A percentile compares a stretch with the other conserved stretches of the same genome.
These are phyloP conservation scores for Tuctoria greenei DNA, from an alignment of 176 grass and related monocot species.

Conservation along the genomic window DNA sequence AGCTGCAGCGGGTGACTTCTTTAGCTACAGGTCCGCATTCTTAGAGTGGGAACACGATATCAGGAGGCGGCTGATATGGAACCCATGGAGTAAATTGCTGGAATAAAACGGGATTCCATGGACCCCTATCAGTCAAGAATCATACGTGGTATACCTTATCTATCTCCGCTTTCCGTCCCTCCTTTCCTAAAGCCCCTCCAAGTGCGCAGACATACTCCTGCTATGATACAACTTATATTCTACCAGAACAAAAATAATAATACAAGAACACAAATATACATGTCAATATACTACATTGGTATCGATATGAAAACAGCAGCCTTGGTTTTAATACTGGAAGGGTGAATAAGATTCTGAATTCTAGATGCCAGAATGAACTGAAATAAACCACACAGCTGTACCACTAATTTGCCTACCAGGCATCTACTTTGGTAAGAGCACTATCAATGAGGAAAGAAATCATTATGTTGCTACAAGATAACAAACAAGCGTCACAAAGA, in stretches of 20 bases:
- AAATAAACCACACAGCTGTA: slow-evolving; percentile 65
- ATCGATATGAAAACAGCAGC: slow-evolving; percentile 32
- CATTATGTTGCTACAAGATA: slow-evolving; percentile 29
- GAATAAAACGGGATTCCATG: slow-evolving; percentile 41
- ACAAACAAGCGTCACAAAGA: slow-evolving; percentile 38
- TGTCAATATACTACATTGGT: slow-evolving; percentile 26
- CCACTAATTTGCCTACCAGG: slow-evolving; percentile 46
- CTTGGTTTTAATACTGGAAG: slow-evolving; percentile 22
- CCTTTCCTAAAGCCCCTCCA: slow-evolving; percentile 41
- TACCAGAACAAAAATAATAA: slow-evolving; percentile 23
- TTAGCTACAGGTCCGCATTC: not conserved
- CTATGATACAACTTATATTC: slow-evolving; percentile 40
- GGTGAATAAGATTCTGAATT: slow-evolving; percentile 48
- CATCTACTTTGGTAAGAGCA: slow-evolving; percentile 42
- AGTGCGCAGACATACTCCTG: slow-evolving; percentile 32
- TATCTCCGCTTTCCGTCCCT: slow-evolving; percentile 23
- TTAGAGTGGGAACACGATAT: slow-evolving; percentile 34
- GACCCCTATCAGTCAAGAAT: slow-evolving; percentile 44
- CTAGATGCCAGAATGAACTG: slow-evolving; percentile 35
- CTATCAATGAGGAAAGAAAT: slow-evolving; percentile 24
- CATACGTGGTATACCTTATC: slow-evolving; percentile 46
- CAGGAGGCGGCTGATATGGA: slow-evolving; percentile 20
- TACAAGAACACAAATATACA: not conserved
- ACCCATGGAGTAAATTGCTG: slow-evolving; percentile 32
- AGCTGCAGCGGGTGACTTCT: not conserved